phyloP scores from a whole-genome alignment of 1,139 yeast genomes.

The Tardiomyces digboiensis region DNA sequence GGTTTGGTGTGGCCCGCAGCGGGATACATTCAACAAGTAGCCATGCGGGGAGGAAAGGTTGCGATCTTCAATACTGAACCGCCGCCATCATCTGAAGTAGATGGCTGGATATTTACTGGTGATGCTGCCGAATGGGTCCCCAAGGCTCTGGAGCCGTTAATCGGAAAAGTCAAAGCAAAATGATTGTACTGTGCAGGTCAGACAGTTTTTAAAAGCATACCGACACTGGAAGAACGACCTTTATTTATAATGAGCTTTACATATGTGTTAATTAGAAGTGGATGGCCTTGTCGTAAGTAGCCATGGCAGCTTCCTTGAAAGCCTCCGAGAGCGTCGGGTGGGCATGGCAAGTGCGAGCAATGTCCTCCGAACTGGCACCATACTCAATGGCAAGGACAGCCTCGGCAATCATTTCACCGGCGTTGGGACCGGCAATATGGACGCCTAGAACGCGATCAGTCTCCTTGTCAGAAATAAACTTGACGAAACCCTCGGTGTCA shows the following conservation, averaged over 20 bases:
- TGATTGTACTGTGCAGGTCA: too few relatives aligned
- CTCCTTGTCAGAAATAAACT: conserved; percentile 92
- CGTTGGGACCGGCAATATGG: conserved; percentile 96
- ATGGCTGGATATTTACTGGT: conserved; percentile 67
- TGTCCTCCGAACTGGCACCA: conserved; percentile 98
- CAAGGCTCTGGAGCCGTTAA: conserved; percentile 43
- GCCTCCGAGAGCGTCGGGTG: conserved; percentile 99
- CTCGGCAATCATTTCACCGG: conserved; percentile 99
- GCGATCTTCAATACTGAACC: conserved; percentile 74
- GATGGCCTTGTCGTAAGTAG: conserved; percentile 83
- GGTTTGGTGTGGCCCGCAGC: conserved; percentile 89
- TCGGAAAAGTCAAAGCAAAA: conserved; percentile 13
- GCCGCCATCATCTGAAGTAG: conserved; percentile 31
- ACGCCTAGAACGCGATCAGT: conserved; percentile 95
- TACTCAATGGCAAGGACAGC: conserved; percentile 96
- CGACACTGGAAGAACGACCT: too few relatives aligned
- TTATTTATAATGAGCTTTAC: too few relatives aligned
- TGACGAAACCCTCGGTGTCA: conserved; percentile 97
- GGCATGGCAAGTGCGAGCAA: conserved; percentile 96
- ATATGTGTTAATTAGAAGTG: conserved; percentile 46
- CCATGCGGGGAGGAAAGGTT: conserved; percentile 65
- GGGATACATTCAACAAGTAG: conserved; percentile 74
- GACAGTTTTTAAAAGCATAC: too few relatives aligned
- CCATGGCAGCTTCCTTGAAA: conserved; percentile 95
- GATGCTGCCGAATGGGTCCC: conserved; percentile 74